Evolutionary conservation across 495 filamentous ascomycete genomes (phyloP), one percentile per base, ranked within the genome.

Genomic region (Neohortaea acidophila): DNA sequence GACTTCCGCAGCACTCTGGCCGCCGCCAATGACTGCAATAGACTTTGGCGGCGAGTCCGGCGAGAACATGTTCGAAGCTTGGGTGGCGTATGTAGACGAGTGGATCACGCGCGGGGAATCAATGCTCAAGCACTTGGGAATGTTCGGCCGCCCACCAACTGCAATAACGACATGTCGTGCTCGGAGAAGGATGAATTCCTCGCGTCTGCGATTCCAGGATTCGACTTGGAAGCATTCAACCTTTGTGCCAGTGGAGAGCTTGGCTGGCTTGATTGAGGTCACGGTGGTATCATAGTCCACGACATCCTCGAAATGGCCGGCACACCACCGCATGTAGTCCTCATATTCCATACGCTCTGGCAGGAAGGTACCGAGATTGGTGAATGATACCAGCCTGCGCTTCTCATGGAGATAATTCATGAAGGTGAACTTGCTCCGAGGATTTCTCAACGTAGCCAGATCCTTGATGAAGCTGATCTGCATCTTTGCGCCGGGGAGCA

Each of bases 391-490:
- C 26, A 97, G 67, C 5, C 89, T 69, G 33, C 70, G 65, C 45
- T 91, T 74, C 45, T 68, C 57, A 59, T 87, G 75, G 2, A 97
- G 70, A 54, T 94, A 94, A 56, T 94, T 94, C 44, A 93, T 64
- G 60, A 97, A 97, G 4, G 87, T 94, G 61, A 94, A 97, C 47
- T 84, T 66, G 37, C 83, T 92, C 41, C 78, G 74, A 2, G 87
- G 87, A 47, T 94, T 75, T 26, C 87, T 69, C 30, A 94, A 60
- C 7, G 84, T 89, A 9, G 89, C 87, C 41, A 97, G 67, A 51
- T 94, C 89, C 63, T 97, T 97, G 59, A 97, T 67, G 67, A 94
- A 97, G 22, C 82, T 87, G 42, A 97, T 94, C 58, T 97, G 87
- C 87, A 97, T 97, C 55, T 79, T 81, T 10, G 84, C 80, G 32